Conservation (phyloP, 129 eudicot genomes). For the Escallonia herrerae region DNA sequence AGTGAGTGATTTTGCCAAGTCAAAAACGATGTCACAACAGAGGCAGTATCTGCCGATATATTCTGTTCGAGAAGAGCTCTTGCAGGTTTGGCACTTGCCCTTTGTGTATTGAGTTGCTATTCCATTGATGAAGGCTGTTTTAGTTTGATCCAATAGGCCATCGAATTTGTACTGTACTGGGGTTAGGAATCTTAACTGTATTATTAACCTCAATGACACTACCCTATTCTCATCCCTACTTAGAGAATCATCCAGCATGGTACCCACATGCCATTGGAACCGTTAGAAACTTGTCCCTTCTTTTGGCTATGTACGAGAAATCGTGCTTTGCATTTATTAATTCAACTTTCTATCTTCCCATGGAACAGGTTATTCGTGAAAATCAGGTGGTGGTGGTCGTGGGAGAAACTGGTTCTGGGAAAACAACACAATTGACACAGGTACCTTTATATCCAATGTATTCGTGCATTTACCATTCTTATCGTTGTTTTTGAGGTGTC, state of each 20-base stretch:
- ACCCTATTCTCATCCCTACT: too few relatives aligned
- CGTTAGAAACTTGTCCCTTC: neutral
- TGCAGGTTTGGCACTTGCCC: slow-evolving; percentile 39
- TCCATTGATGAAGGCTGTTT: neutral
- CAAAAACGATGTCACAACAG: slow-evolving; percentile 59
- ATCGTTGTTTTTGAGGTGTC: neutral
- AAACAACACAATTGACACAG: slow-evolving; percentile 82
- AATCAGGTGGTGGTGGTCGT: slow-evolving; percentile 71
- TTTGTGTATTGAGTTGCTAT: neutral
- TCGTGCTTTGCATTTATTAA: neutral
- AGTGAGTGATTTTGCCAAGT: slow-evolving; percentile 61
- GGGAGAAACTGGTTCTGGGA: slow-evolving; percentile 92
- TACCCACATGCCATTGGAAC: too few relatives aligned
- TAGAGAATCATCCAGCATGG: too few relatives aligned
- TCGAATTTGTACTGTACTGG: too few relatives aligned
- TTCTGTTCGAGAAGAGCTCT: slow-evolving; percentile 57
- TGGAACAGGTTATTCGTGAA: slow-evolving; percentile 56
- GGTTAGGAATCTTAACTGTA: too few relatives aligned
- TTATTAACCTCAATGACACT: too few relatives aligned
- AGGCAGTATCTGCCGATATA: slow-evolving; percentile 64
- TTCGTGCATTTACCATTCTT: neutral
- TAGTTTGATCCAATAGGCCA: neutral
- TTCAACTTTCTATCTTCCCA: neutral
- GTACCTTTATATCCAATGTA: slow-evolving; percentile 16
- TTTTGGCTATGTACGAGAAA: neutral